phyloP scores from a whole-genome alignment of 306 rosid genomes.

The Quercus variabilis region DNA sequence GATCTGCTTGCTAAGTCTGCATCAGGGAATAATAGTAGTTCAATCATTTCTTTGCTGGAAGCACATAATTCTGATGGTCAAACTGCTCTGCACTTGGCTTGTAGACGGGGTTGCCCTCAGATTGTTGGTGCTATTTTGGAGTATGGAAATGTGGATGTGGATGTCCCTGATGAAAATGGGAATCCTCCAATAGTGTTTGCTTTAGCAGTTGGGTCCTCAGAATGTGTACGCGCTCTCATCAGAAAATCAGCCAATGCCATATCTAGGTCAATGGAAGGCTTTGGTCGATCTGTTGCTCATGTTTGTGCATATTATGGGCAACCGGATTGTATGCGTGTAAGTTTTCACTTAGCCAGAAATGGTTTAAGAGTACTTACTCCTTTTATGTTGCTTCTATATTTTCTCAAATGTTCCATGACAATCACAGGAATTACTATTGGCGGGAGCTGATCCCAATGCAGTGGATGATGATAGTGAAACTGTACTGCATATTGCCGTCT shows the following conservation, averaged over 20 bases:
- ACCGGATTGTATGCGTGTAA: constrained; percentile 97
- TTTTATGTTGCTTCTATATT: constrained; percentile 10
- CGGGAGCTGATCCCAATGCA: constrained; percentile 94
- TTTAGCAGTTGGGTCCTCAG: constrained; percentile 94
- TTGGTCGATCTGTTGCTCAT: constrained; percentile 91
- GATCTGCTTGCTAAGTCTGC: constrained; percentile 76
- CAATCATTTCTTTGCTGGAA: constrained; percentile 63
- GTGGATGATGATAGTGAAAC: constrained; percentile 97
- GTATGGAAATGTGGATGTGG: constrained; percentile 76
- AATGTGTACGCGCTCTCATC: constrained; percentile 78
- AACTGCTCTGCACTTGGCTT: constrained; percentile 97
- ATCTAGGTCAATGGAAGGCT: constrained; percentile 82
- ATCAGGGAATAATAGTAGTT: constrained; percentile 49
- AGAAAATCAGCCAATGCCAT: constrained; percentile 74
- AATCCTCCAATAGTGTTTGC: constrained; percentile 99
- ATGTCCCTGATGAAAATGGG: constrained; percentile 90
- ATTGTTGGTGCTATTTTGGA: constrained; percentile 84
- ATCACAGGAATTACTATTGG: constrained; percentile 79
- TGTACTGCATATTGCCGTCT: constrained; percentile 82
- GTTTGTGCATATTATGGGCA: constrained; percentile 98
- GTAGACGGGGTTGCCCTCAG: constrained; percentile 86
- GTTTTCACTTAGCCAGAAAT: constrained; percentile 32
- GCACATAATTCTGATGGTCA: constrained; percentile 92
- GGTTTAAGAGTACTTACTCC: constrained; percentile 13
- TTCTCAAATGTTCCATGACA: constrained; percentile 15